phyloP scores from a whole-genome alignment of 345 rosid genomes.

The Eucalyptus pauciflora region DNA sequence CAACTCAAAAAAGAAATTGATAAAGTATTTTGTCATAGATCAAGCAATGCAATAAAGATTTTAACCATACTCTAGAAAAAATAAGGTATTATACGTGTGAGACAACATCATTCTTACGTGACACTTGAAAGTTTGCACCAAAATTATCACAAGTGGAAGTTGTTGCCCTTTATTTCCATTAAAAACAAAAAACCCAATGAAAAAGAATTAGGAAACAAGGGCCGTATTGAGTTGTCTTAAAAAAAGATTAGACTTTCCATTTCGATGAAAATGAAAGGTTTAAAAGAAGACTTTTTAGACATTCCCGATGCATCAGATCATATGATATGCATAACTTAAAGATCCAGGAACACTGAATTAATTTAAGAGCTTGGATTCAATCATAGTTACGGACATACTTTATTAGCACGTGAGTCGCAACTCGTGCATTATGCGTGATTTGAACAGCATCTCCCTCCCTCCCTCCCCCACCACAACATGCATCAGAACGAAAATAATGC shows the following conservation, averaged over 20 bases:
- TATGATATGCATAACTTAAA: neutral
- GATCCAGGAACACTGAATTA: neutral
- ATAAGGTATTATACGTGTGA: neutral
- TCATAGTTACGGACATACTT: neutral
- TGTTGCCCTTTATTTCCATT: neutral
- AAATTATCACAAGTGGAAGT: neutral
- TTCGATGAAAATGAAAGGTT: neutral
- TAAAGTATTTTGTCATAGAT: accelerated
- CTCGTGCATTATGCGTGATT: neutral
- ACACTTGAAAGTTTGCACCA: neutral
- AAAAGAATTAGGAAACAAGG: neutral
- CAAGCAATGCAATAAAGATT: neutral
- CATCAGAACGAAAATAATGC: neutral
- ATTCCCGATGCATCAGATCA: conserved; percentile 7
- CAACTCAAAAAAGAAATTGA: neutral
- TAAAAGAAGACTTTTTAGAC: conserved; percentile 3
- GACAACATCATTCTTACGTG: neutral
- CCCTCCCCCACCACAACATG: neutral
- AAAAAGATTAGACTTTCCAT: neutral
- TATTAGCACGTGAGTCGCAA: neutral
- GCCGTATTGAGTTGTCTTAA: neutral
- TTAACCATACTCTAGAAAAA: neutral
- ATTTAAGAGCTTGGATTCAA: neutral
- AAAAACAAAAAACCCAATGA: neutral
- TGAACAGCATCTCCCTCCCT: neutral